phyloP scores from a whole-genome alignment of 1,139 yeast genomes.

The Wickerhamomyces sp. region DNA sequence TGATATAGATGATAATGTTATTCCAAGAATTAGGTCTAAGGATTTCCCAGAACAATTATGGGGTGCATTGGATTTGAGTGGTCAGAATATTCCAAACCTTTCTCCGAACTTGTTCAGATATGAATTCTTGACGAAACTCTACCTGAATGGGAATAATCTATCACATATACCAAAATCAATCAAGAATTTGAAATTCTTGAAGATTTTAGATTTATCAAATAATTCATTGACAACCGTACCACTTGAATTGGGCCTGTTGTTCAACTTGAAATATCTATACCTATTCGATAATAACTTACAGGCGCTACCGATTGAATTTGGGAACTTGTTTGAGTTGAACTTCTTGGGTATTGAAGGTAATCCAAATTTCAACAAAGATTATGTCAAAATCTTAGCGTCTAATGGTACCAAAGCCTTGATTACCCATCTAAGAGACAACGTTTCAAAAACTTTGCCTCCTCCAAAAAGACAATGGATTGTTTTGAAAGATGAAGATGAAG shows the following conservation, averaged over 20 bases:
- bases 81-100: constrained; percentile 73
- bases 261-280: constrained; percentile 73
- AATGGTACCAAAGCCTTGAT: constrained; percentile 85
- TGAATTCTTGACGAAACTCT: constrained; percentile 80
- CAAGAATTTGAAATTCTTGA: constrained; percentile 62
- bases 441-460: constrained; percentile 62
- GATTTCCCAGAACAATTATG: constrained; percentile 67
- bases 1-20: constrained; percentile 75
- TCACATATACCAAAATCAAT: constrained; percentile 65
- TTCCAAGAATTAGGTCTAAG: constrained; percentile 68
- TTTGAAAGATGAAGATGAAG: constrained; percentile 76
- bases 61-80: constrained; percentile 91
- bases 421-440: constrained; percentile 73
- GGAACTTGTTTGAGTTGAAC: constrained; percentile 78
- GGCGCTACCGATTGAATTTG: constrained; percentile 78
- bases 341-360: constrained; percentile 94
- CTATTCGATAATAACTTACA: constrained; percentile 81
- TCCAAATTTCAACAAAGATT: constrained; percentile 57
- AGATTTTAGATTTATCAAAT: constrained; percentile 81
- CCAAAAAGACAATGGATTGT: constrained; percentile 79
- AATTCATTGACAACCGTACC: constrained; percentile 73
- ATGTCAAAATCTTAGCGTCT: constrained; percentile 65
- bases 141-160: constrained; percentile 81
- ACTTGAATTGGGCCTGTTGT: constrained; percentile 76
- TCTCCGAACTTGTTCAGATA: constrained; percentile 76